phyloP scores from a whole-genome alignment of 495 filamentous ascomycete species.

The Penicillium alfredii region DNA sequence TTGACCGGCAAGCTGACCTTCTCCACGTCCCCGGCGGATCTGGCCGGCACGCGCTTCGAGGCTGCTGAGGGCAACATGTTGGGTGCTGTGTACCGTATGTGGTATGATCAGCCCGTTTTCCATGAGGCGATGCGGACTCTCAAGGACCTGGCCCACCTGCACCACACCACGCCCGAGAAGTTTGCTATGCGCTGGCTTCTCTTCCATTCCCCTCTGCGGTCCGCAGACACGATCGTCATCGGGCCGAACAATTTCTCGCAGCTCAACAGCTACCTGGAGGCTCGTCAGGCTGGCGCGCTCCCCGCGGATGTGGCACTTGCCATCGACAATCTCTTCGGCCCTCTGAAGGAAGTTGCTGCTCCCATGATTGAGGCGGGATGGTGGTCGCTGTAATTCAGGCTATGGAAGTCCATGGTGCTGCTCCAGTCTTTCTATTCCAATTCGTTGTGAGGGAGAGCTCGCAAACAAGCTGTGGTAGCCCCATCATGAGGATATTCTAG shows the following conservation, averaged over 20 bases:
- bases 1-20: slow-evolving; percentile 36
- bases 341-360: background rate
- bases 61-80: slow-evolving; percentile 16
- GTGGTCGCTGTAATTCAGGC: slow-evolving; percentile 10
- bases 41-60: slow-evolving; percentile 24
- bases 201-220: slow-evolving; percentile 19
- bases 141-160: background rate
- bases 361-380: slow-evolving; percentile 10
- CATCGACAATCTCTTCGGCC: slow-evolving; percentile 3
- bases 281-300: slow-evolving; percentile 6
- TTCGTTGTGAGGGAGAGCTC: no score
- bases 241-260: slow-evolving; percentile 23
- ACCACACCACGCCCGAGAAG: slow-evolving; percentile 11
- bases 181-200: slow-evolving; percentile 28
- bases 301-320: background rate
- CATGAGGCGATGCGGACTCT: slow-evolving; percentile 16
- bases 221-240: slow-evolving; percentile 24
- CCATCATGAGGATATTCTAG: slow-evolving; percentile 7
- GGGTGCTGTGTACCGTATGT: slow-evolving; percentile 11
- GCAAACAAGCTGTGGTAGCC: background rate
- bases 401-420: no score
- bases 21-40: slow-evolving; percentile 5
- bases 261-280: slow-evolving; percentile 8
- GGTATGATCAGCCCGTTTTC: slow-evolving; percentile 20
- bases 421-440: no score